Percentiles rank a stretch among this genome's conserved stretches.
Conservation (phyloP, 2,329 filamentous ascomycete species). For the Hymenoscyphus scutula region DNA sequence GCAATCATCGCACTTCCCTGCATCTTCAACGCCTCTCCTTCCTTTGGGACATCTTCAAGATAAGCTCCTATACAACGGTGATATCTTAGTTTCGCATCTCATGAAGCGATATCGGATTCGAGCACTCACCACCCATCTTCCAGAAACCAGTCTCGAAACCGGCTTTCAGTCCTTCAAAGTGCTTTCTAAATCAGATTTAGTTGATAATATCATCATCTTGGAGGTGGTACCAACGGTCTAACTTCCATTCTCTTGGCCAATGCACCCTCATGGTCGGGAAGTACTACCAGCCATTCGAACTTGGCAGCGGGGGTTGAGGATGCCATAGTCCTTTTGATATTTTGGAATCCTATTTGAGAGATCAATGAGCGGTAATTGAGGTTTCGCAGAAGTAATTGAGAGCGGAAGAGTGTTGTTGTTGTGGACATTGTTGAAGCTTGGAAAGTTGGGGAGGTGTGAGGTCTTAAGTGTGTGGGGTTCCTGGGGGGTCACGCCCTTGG, state of each 20-base stretch:
- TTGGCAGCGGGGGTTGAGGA: slow-evolving; percentile 32
- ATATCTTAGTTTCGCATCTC: background rate
- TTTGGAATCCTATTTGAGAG: background rate
- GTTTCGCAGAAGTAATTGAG: background rate
- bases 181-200: slow-evolving; percentile 20
- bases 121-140: slow-evolving; percentile 53
- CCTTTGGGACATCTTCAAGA: slow-evolving; percentile 62
- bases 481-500: background rate
- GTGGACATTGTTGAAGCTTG: background rate
- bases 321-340: background rate
- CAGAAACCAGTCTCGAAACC: slow-evolving; percentile 53
- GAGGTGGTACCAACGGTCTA: slow-evolving; percentile 48
- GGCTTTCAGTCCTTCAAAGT: slow-evolving; percentile 47
- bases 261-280: slow-evolving; percentile 63
- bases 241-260: slow-evolving; percentile 61
- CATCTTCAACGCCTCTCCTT: slow-evolving; percentile 60
- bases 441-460: slow-evolving; percentile 1
- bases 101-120: background rate
- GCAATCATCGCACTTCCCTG: slow-evolving; percentile 61
- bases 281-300: slow-evolving; percentile 66
- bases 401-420: background rate
- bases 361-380: background rate
- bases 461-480: background rate
- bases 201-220: background rate
- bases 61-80: slow-evolving; percentile 55